Evolutionary conservation across 176 grass and related monocot genomes (phyloP), one percentile per base, ranked within the genome.

Genomic region (Aegilops speltoides): DNA sequence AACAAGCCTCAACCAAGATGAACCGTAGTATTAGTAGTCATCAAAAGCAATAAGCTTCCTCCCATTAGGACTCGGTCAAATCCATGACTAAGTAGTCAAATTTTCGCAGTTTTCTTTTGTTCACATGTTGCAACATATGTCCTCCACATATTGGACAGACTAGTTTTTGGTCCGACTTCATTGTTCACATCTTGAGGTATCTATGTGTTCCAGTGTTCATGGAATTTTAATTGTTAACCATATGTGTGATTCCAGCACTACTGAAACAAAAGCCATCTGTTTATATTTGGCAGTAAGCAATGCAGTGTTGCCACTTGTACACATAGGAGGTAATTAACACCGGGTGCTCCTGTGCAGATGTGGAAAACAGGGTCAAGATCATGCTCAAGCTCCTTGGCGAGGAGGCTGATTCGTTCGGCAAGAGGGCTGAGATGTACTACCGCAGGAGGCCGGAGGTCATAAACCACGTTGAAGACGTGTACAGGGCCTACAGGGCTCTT

Each of bases 371-470:
- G 80, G 93, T 98, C 72, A 83, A 82, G 64, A 46, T 85, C 73
- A 98, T 98, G 88, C 88, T 94, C 45, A 98, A 92, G 63, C 90
- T 98, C 68, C 93, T 98, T 4, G 93, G 89, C 4, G 91, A 95
- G 76, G 94, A 95, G n/a, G 94, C 90, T n/a, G 91, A 91, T 79
- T 91, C 94, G 2, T 93, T 95, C 24, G 94, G 91, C 50, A 91
- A 95, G 68, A 88, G 91, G 31, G 91, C 89, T 4, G 89, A 95
- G 89, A 95, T 93, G 94, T 95, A 93, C 68, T 95, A 95, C 73
- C 75, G 67, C 26, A 91, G 54, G 22, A 86, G 88, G 31, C 91
- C 94, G 4, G 94, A 93, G 84, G 90, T 95, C 60, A 89, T 98
- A 68, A 92, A 36, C 84, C 89, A 91, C 22, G 93, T 95, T 14